These are phyloP conservation scores for Pistacia atlantica DNA, from an alignment of 345 rosid genomes.

Conservation along the genomic window DNA sequence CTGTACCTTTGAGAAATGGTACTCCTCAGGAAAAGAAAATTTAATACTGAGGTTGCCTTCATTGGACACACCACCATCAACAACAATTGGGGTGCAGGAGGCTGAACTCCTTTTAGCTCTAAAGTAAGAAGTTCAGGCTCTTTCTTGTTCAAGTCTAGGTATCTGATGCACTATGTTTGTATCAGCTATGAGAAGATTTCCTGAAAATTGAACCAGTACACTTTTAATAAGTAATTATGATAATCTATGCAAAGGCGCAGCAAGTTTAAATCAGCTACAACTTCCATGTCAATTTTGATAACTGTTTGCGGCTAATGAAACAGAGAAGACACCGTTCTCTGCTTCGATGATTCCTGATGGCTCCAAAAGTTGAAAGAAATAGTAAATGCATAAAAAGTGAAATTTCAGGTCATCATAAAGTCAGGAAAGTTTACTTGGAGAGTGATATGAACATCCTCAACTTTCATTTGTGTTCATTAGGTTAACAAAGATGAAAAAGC, in stretches of 20 bases:
- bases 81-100: slow-evolving; percentile 56
- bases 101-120: slow-evolving; percentile 85
- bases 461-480: not conserved
- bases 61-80: slow-evolving; percentile 50
- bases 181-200: slow-evolving; percentile 77
- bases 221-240: not conserved
- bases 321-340: slow-evolving; percentile 57
- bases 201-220: slow-evolving; percentile 42
- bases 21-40: slow-evolving; percentile 68
- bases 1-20: slow-evolving; percentile 90
- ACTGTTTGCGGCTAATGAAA: slow-evolving; percentile 2
- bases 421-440: not conserved
- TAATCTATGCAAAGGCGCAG: not conserved
- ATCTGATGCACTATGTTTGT: slow-evolving; percentile 77
- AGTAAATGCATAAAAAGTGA: slow-evolving; percentile 9
- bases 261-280: slow-evolving; percentile 5
- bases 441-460: not conserved
- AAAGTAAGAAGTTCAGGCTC: slow-evolving; percentile 62
- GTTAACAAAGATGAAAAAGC: not conserved
- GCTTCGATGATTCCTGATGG: slow-evolving; percentile 84
- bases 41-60: slow-evolving; percentile 68
- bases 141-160: slow-evolving; percentile 55
- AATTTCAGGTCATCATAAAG: slow-evolving; percentile 13
- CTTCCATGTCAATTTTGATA: not conserved
- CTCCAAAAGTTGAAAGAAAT: slow-evolving; percentile 78